Conservation (phyloP, 495 filamentous ascomycete genomes). For the Penicillium canescens region DNA sequence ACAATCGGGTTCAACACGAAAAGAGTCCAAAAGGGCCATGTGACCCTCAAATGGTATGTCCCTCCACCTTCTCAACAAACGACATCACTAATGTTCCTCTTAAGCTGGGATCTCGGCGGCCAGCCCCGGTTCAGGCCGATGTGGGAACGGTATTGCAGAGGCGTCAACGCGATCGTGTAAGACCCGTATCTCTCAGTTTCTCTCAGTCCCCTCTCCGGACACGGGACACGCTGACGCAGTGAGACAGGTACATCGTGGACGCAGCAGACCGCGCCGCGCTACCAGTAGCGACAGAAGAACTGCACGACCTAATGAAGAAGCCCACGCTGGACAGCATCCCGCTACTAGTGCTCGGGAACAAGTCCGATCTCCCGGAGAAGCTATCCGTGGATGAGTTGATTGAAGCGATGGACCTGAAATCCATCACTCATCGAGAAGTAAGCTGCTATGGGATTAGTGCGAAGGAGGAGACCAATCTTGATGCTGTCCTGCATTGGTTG, state of each 20-base stretch:
- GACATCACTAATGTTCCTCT: conserved; percentile 18
- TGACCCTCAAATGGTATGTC: conserved; percentile 89
- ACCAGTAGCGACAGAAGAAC: conserved; percentile 87
- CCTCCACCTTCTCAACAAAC: not conserved
- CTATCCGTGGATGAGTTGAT: conserved; percentile 93
- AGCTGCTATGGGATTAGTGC: conserved; percentile 99
- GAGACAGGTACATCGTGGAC: conserved; percentile 82
- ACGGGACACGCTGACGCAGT: conserved; percentile 12
- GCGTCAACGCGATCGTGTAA: conserved; percentile 96
- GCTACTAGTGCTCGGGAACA: conserved; percentile 95
- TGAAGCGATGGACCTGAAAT: conserved; percentile 86
- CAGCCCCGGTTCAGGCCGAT: conserved; percentile 97
- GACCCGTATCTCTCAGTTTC: conserved; percentile 10
- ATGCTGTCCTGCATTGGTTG: conserved; percentile 95
- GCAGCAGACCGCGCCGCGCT: conserved; percentile 80
- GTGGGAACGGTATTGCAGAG: conserved; percentile 99
- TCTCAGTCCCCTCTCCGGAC: not conserved
- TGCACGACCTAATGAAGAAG: conserved; percentile 86
- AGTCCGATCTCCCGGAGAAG: conserved; percentile 87
- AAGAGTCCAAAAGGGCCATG: conserved; percentile 95
- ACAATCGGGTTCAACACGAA: conserved; percentile 99
- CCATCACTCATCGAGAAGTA: conserved; percentile 88
- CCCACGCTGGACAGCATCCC: conserved; percentile 86
- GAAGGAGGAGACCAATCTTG: conserved; percentile 97
- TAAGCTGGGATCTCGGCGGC: conserved; percentile 92